Evolutionary conservation across 2,329 filamentous ascomycete genomes (phyloP), one percentile per base, ranked within the genome.

Genomic region (Akanthomyces lecanii): DNA sequence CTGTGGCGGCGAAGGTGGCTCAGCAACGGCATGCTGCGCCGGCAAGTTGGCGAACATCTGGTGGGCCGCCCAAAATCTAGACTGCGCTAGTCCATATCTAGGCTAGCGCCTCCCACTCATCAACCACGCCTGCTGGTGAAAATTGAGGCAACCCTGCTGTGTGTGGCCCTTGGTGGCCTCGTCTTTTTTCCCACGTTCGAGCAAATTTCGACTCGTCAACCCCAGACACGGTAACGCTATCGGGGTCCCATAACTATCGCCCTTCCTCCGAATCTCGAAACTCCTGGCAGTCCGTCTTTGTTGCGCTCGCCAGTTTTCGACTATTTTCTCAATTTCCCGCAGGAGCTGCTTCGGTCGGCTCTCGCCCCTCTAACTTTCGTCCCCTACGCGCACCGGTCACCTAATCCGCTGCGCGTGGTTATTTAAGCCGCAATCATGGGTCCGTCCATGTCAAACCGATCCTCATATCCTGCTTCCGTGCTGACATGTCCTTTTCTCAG

Each of bases 351-450:
- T 33, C 50, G 58, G 42, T 65, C 64, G 42, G 50, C 65, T 65
- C 64, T 62, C 66, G 64, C 66, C 61, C 61, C 47, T 61, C 63
- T 38, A 68, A 65, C 68, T 65, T 72, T 68, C 65, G 67, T 69
- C 36, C 30, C 59, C 69, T 70, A 69, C 75, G 76, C 77, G 77
- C 77, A 71, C 72, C 75, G 75, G 72, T 75, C 69, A 52, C 66
- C 58, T 71, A 73, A 72, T 77, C 60, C 73, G 77, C 75, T 78
- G 81, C 81, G 80, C 79, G 75, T 77, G 70, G 74, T 64, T 75
- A 74, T 70, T 71, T 73, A 74, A 76, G 78, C 79, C 82, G 83
- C 83, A 84, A 86, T 79, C 81, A 86, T 86, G 84, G 81, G 84
- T 86, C 77, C 75, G 82, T 71, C 63, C 66, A 53, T 30, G 36